Evolutionary conservation across 192 early-diverging fungal genomes (phyloP), one percentile per base, ranked within the genome.

Genomic region (Phycomyces blakesleeanus): DNA sequence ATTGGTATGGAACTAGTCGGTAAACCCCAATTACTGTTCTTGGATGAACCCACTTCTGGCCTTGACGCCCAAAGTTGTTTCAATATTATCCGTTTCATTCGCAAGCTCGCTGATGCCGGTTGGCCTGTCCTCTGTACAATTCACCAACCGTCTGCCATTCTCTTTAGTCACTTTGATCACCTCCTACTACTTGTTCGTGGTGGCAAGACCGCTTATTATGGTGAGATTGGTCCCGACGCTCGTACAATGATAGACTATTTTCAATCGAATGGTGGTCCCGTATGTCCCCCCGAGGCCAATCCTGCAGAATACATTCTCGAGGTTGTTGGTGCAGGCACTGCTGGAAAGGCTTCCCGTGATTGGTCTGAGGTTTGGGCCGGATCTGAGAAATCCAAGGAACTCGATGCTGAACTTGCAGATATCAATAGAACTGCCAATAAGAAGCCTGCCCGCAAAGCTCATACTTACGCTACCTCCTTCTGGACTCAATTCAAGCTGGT

Each of bases 281-380:
- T 73, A 24, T 92, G 89, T 68, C 77, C 81, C 25, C 70, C 80
- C 1, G 59, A 69, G 6, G 92, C 80, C 41, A 92, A 94, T 65
- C 89, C 89, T 29, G 92, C 92, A 58, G 92, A 94, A 73, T 94
- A 92, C 71, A 91, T 92, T 42, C 68, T 94, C 41, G 87, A 94
- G 61, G 86, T 85, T 49, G 88, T 93, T 55, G 89, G 89, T 58
- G 86, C 86, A 55, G 80, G 84, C 55, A 73, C 68, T 39, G 82
- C 85, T 54, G 80, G 83, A 41, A 73, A 72, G 20, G 66, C 69
- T 10, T 52, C 52, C 0, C 72, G 82, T 25, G 84, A 90, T 59
- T 94, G 92, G 92, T 73, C 87, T 51, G 81, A 87, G 20, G 59
- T 84, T 12, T 94, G 92, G 92, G 68, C 69, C 25, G 61, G 77